Base-by-base conservation (phyloP, 371 early-diverging fungal genomes). In the Mucor plumbeus region DNA sequence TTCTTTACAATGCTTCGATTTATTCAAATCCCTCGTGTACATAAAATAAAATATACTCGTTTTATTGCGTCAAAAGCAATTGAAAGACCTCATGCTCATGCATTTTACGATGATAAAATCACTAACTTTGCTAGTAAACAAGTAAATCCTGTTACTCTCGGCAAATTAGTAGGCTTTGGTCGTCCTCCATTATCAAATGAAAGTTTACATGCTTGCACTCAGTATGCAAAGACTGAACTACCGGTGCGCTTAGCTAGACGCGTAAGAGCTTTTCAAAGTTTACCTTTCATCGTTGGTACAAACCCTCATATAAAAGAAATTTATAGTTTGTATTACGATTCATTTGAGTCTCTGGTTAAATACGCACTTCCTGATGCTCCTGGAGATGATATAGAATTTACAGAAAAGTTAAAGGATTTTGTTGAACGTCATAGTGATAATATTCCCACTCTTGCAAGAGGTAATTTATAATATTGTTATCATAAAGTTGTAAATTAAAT, bases 211-310 rank as follows among this genome's bases (percentile, higher is more conserved):
- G 84, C 83, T 15, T 86, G 87, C 59, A 90, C 90, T 7, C 79
- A 81, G 7, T 91, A 91, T 71, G 85, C 93, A n/a, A 86, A 86
- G 38, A 73, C 84, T 13, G 95, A 95, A 70, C 78, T 96, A 40
- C 95, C 95, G 0, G 92, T 89, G 44, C 89, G 96, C 33, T 67
- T 96, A 63, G 96, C 95, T 8, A 71, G 93, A 68, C 85, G 94
- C 44, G 92, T 94, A 17, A 83, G 87, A 75, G 92, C 92, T 9
- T 87, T 95, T 48, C 94, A 95, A 74, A 89, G 87, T 63, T 80
- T 96, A 14, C 96, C 95, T 0, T 95, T 92, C 71, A 96, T 96
- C 65, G 95, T 96, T 31, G 96, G 94, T 48, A 93, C 93, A 44
- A 96, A 96, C 70, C 96, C 96, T 3, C 88, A 90, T 71, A 94